Evolutionary conservation across 192 early-diverging fungal genomes (phyloP).

Genomic region (Haplosporangium gracile): DNA sequence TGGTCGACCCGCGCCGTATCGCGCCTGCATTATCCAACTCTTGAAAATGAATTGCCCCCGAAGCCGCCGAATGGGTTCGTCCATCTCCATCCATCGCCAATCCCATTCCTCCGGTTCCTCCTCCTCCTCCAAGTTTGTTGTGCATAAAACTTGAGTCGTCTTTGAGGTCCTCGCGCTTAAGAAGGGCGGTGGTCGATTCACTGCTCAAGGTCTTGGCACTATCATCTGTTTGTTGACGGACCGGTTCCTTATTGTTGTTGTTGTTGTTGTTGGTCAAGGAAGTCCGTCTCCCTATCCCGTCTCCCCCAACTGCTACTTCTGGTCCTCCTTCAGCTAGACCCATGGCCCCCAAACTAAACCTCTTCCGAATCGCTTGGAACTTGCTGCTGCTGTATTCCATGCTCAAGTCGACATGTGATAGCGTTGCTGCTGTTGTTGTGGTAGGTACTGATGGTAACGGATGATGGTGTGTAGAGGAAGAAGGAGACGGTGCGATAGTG

Average conservation of each 20-base stretch:
- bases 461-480: background rate
- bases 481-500: background rate
- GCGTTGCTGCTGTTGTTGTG: background rate
- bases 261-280: background rate
- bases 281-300: background rate
- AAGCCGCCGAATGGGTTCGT: background rate
- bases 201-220: background rate
- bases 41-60: background rate
- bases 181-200: background rate
- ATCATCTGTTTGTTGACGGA: constrained; percentile 11
- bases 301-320: background rate
- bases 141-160: background rate
- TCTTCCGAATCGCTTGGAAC: background rate
- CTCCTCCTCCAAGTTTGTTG: background rate
- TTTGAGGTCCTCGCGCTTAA: background rate
- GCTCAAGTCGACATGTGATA: background rate
- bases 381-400: background rate
- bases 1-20: background rate
- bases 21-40: background rate
- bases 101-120: background rate
- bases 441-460: background rate
- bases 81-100: background rate
- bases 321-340: background rate
- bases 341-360: background rate
- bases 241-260: background rate